A percentile compares a stretch with the other conserved stretches of the same genome.
These are phyloP conservation scores for Pestalotiopsis sp. DNA, from an alignment of 2,329 filamentous ascomycete species.

Conservation along the genomic window DNA sequence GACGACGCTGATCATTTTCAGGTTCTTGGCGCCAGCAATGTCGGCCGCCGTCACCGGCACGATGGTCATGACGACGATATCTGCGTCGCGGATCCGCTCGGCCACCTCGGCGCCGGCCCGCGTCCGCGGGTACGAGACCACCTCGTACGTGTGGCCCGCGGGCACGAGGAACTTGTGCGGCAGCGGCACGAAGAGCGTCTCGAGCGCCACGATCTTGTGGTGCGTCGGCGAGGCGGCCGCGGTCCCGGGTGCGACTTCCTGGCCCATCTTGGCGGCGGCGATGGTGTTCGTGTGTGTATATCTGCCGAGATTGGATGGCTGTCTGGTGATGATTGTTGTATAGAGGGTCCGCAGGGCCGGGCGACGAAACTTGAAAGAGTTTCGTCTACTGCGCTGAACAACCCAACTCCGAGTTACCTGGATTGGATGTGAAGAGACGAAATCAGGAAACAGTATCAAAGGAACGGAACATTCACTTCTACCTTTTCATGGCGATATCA, in stretches of 20 bases:
- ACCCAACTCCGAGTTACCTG: neutral
- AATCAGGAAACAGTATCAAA: neutral
- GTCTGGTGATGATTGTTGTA: neutral
- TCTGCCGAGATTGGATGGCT: neutral
- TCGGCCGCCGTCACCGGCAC: slow-evolving; percentile 31
- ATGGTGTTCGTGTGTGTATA: neutral
- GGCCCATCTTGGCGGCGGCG: neutral
- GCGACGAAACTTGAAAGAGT: neutral
- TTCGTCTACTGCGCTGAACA: too few species aligned
- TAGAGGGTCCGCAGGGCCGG: neutral
- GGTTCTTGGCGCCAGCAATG: slow-evolving; percentile 30
- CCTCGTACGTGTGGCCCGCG: slow-evolving; percentile 32
- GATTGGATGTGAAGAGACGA: neutral
- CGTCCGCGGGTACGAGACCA: slow-evolving; percentile 31
- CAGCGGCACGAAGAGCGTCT: slow-evolving; percentile 33
- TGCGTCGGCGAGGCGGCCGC: slow-evolving; percentile 20
- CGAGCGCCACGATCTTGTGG: slow-evolving; percentile 36
- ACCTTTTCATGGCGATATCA: neutral
- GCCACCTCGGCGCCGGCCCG: slow-evolving; percentile 24
- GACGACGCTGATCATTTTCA: slow-evolving; percentile 35
- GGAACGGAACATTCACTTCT: neutral
- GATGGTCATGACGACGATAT: slow-evolving; percentile 37
- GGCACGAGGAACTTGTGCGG: slow-evolving; percentile 28
- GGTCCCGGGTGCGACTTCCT: neutral
- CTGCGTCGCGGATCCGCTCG: slow-evolving; percentile 36